Evolutionary conservation across 2,329 filamentous ascomycete genomes (phyloP).

Genomic region (Torrubiella hemipterigena): DNA sequence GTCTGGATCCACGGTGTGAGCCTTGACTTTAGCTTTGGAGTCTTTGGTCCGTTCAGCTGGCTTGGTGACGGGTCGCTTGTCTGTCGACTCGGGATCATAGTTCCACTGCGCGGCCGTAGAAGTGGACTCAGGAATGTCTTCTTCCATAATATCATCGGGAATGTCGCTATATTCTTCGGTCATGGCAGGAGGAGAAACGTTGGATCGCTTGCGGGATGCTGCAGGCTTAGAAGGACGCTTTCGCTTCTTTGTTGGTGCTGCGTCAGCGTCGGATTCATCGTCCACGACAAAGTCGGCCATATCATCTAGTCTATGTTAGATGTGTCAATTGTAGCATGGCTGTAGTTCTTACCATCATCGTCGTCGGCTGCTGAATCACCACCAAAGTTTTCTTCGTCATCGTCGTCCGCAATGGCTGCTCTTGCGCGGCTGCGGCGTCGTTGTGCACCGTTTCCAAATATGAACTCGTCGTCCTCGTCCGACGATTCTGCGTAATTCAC

Average conservation of each 20-base stretch:
- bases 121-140: slow-evolving; percentile 39
- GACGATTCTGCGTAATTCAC: slow-evolving; percentile 82
- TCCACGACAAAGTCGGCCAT: slow-evolving; percentile 81
- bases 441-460: slow-evolving; percentile 25
- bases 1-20: slow-evolving; percentile 71
- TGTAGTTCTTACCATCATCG: slow-evolving; percentile 40
- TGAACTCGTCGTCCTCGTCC: slow-evolving; percentile 64
- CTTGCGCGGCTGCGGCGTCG: slow-evolving; percentile 35
- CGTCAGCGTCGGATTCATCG: slow-evolving; percentile 66
- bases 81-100: slow-evolving; percentile 37
- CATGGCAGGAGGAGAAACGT: slow-evolving; percentile 29
- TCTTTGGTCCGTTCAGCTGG: slow-evolving; percentile 17
- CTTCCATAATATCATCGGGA: slow-evolving; percentile 42
- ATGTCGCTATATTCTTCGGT: slow-evolving; percentile 29
- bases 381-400: slow-evolving; percentile 58
- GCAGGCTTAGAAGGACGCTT: slow-evolving; percentile 51
- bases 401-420: slow-evolving; percentile 50
- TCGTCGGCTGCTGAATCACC: slow-evolving; percentile 49
- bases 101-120: slow-evolving; percentile 80
- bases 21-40: slow-evolving; percentile 47
- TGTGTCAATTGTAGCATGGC: too few relatives aligned
- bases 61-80: slow-evolving; percentile 22
- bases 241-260: slow-evolving; percentile 53
- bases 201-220: slow-evolving; percentile 49
- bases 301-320: slow-evolving; percentile 35